Conservation (phyloP, 2,329 filamentous ascomycete species). For the Hypoxylon sp. region DNA sequence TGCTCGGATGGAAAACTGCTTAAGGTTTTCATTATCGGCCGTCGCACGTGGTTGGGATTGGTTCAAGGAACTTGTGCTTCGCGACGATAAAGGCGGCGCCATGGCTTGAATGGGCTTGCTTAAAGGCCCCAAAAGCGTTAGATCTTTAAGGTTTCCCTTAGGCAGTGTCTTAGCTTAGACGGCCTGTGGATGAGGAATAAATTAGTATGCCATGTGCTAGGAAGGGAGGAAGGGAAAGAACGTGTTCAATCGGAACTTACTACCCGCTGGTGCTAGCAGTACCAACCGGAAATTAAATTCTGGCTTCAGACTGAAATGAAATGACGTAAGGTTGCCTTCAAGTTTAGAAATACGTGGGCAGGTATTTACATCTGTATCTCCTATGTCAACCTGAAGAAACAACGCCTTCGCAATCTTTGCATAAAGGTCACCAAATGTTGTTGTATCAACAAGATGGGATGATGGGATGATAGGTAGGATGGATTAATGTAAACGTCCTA, state of each 20-base stretch:
- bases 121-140: neutral
- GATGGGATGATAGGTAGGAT: too few species aligned
- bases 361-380: neutral
- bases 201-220: neutral
- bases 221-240: neutral
- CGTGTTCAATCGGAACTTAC: neutral
- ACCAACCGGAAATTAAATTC: neutral
- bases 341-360: neutral
- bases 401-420: neutral
- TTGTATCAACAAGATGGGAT: neutral
- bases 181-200: neutral
- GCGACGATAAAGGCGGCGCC: slow-evolving; percentile 12
- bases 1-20: neutral
- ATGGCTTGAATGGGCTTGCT: slow-evolving; percentile 1
- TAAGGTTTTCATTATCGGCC: neutral
- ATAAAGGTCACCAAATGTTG: neutral
- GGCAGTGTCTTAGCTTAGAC: neutral
- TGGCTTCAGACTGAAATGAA: neutral
- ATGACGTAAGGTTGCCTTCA: neutral
- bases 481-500: neutral
- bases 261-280: too few species aligned
- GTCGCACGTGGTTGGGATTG: neutral
- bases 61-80: slow-evolving; percentile 7
- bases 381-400: neutral
- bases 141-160: neutral